phyloP scores from a whole-genome alignment of 495 filamentous ascomycete genomes.

The Zalerion maritima region DNA sequence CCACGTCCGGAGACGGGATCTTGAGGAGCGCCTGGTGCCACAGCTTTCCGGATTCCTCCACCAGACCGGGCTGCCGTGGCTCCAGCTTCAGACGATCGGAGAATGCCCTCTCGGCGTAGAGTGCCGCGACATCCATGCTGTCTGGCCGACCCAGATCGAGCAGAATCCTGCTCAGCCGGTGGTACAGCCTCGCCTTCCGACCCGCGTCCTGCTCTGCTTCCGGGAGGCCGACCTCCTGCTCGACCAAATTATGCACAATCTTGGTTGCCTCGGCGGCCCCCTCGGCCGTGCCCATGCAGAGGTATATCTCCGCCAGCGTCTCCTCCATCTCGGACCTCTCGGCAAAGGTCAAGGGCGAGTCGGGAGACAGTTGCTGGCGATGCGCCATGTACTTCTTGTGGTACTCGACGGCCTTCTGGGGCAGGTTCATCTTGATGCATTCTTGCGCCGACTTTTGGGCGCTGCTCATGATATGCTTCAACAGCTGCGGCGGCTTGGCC shows the following conservation, averaged over 20 bases:
- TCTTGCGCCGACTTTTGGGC: too few species aligned
- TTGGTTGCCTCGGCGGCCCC: conserved; percentile 7
- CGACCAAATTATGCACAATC: conserved; percentile 7
- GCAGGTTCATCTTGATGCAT: too few species aligned
- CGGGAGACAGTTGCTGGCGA: too few species aligned
- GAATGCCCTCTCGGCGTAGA: conserved; percentile 8
- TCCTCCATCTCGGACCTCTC: conserved; percentile 11
- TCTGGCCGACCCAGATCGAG: conserved; percentile 9
- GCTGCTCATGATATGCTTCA: too few species aligned
- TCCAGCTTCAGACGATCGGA: conserved; percentile 4
- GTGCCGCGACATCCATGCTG: conserved; percentile 5
- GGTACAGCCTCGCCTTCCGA: conserved; percentile 11
- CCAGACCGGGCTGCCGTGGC: conserved; percentile 4
- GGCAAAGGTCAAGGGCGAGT: too few species aligned
- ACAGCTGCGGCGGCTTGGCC: too few species aligned
- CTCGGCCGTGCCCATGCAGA: conserved; percentile 6
- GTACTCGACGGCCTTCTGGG: too few species aligned
- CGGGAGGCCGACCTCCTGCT: conserved; percentile 4
- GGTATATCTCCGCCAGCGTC: conserved; percentile 10
- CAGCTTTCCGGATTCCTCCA: conserved; percentile 10
- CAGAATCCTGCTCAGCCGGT: conserved; percentile 12
- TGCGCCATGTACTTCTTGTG: too few species aligned
- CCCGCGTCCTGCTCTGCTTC: conserved; percentile 4
- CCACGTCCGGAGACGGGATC: conserved; percentile 9
- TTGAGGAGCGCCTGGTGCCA: conserved; percentile 5